phyloP scores from a whole-genome alignment of 2,329 filamentous ascomycete genomes.

The Verticillium tricorpus region DNA sequence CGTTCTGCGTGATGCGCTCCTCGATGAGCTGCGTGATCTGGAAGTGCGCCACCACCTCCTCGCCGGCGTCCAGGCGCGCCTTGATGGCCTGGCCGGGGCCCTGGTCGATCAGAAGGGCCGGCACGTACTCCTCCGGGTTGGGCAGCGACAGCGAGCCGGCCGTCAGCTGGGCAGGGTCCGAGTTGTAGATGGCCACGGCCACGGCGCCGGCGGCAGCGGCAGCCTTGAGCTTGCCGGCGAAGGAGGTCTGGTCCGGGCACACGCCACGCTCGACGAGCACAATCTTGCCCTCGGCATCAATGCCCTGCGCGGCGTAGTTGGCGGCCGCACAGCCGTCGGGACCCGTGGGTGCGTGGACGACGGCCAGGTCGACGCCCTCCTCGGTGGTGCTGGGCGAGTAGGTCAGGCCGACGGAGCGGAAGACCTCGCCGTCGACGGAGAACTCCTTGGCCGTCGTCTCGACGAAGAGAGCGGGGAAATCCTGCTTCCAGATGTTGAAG shows the following conservation, averaged over 20 bases:
- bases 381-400: conserved; percentile 25
- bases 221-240: conserved; percentile 23
- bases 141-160: conserved; percentile 21
- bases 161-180: conserved; percentile 21
- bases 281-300: conserved; percentile 23
- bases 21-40: conserved; percentile 30
- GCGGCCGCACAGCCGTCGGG: conserved; percentile 17
- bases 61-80: conserved; percentile 24
- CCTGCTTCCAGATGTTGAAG: conserved; percentile 22
- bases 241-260: conserved; percentile 23
- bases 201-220: conserved; percentile 23
- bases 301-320: conserved; percentile 17
- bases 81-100: conserved; percentile 20
- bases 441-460: conserved; percentile 9
- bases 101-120: conserved; percentile 24
- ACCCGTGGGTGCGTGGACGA: conserved; percentile 22
- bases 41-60: conserved; percentile 27
- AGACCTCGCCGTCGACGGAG: conserved; percentile 17
- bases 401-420: conserved; percentile 21
- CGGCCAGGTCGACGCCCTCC: conserved; percentile 20
- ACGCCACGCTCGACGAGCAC: conserved; percentile 25
- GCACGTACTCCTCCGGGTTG: conserved; percentile 21
- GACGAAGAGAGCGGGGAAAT: conserved; percentile 22
- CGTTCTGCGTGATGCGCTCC: conserved; percentile 34
- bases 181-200: conserved; percentile 26